Percentiles rank a stretch among this genome's conserved stretches.
Evolutionary conservation across 768 basidiomycete genomes (phyloP).

Genomic region (Serpula lacrymans): DNA sequence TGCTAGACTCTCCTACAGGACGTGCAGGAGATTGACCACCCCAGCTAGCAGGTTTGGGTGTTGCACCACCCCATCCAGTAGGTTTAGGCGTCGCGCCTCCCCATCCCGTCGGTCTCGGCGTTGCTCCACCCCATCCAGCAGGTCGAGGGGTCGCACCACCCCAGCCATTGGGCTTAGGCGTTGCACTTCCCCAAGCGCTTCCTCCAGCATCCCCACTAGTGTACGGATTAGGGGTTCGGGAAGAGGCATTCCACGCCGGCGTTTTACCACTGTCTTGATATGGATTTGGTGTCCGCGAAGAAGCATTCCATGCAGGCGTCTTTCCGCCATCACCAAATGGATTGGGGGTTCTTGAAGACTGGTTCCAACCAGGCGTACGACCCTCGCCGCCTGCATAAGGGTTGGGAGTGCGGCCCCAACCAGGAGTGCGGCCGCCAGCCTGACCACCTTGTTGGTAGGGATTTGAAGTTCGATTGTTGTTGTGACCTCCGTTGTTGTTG

Average conservation of each 20-base stretch:
- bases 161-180: slow-evolving; percentile 27
- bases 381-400: slow-evolving; percentile 59
- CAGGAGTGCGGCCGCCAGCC: slow-evolving; percentile 34
- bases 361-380: slow-evolving; percentile 63
- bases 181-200: slow-evolving; percentile 29
- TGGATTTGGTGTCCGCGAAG: slow-evolving; percentile 69
- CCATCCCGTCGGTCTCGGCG: slow-evolving; percentile 16
- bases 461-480: slow-evolving; percentile 38
- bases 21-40: slow-evolving; percentile 24
- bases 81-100: slow-evolving; percentile 20
- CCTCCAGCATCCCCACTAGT: slow-evolving; percentile 30
- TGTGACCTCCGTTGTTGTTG: slow-evolving; percentile 13
- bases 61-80: slow-evolving; percentile 32
- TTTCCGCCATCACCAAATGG: slow-evolving; percentile 56
- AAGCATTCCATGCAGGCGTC: slow-evolving; percentile 67
- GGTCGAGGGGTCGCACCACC: slow-evolving; percentile 45
- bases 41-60: slow-evolving; percentile 32
- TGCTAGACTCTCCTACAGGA: slow-evolving; percentile 25
- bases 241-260: slow-evolving; percentile 48
- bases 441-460: slow-evolving; percentile 34
- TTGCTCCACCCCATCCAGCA: slow-evolving; percentile 18
- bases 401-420: slow-evolving; percentile 59
- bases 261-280: slow-evolving; percentile 50
- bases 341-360: slow-evolving; percentile 67
- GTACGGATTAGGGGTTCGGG: slow-evolving; percentile 58